A percentile compares a stretch with the other conserved stretches of the same genome.
Conservation (phyloP, 176 grass and related monocot species). For the Carex littledalei region DNA sequence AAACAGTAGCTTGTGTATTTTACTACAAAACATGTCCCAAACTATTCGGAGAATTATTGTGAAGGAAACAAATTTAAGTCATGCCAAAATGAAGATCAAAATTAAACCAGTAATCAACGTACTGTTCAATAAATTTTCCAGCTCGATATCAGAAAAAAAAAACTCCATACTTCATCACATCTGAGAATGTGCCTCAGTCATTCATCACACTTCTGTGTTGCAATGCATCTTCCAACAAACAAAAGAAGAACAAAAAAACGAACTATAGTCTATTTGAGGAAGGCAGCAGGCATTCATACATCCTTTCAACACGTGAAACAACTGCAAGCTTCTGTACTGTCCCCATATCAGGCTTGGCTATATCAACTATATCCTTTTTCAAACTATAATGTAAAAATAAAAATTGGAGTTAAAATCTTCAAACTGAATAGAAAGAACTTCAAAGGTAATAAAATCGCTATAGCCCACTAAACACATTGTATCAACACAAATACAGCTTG, state of each 20-base stretch:
- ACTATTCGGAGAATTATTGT: not conserved
- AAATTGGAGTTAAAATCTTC: not conserved
- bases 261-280: slow-evolving; percentile 39
- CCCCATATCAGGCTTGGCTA: slow-evolving; percentile 59
- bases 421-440: not conserved
- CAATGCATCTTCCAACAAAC: not conserved
- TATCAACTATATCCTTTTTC: slow-evolving; percentile 68
- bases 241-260: not conserved
- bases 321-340: slow-evolving; percentile 52
- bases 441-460: not conserved
- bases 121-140: not conserved
- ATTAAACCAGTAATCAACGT: not conserved
- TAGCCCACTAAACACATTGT: not conserved
- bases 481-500: not conserved
- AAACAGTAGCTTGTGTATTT: not conserved
- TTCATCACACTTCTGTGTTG: not conserved
- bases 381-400: slow-evolving; percentile 41
- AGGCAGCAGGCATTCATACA: slow-evolving; percentile 77
- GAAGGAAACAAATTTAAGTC: not conserved
- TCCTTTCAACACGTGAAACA: slow-evolving; percentile 51
- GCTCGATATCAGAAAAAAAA: not conserved
- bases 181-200: not conserved
- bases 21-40: not conserved
- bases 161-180: not conserved
- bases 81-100: not conserved